Conservation (phyloP, 768 basidiomycete species). For the Boletus insuetus region DNA sequence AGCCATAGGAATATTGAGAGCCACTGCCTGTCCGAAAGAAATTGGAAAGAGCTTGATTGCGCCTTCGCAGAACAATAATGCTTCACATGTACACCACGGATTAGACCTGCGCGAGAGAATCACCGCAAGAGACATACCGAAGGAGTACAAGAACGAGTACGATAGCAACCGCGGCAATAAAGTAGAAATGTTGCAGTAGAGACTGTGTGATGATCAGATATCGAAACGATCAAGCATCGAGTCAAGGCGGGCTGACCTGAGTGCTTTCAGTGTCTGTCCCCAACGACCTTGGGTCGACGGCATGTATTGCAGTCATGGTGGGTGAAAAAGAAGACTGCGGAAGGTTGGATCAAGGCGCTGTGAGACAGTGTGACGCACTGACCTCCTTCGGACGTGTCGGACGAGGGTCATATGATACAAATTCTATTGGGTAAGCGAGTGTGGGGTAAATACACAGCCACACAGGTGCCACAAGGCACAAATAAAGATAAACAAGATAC, state of each 20-base stretch:
- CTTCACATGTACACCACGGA: constrained; percentile 1
- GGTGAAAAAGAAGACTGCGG: background rate
- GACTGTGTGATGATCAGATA: constrained; percentile 11
- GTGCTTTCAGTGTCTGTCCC: background rate
- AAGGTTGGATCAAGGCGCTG: background rate
- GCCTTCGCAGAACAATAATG: constrained; percentile 23
- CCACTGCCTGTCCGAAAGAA: constrained; percentile 19
- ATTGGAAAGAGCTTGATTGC: constrained; percentile 10
- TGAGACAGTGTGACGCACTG: too few relatives aligned
- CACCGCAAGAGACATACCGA: constrained; percentile 13
- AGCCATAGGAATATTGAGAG: background rate
- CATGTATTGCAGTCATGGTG: constrained; percentile 9
- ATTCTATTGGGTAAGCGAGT: background rate
- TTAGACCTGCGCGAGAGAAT: constrained; percentile 2
- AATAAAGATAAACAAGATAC: constrained; percentile 19
- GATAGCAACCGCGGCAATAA: constrained; percentile 16
- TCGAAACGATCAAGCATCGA: background rate
- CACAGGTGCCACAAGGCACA: constrained; percentile 18
- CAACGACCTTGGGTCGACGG: background rate
- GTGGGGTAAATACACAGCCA: constrained; percentile 4
- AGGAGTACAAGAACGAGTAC: constrained; percentile 15
- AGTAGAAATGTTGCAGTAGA: constrained; percentile 21
- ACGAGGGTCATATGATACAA: background rate
- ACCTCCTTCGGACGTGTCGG: background rate
- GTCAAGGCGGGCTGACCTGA: constrained; percentile 14